Conservation (phyloP, 2,329 filamentous ascomycete genomes). For the Calonectria pseudoreteaudii region DNA sequence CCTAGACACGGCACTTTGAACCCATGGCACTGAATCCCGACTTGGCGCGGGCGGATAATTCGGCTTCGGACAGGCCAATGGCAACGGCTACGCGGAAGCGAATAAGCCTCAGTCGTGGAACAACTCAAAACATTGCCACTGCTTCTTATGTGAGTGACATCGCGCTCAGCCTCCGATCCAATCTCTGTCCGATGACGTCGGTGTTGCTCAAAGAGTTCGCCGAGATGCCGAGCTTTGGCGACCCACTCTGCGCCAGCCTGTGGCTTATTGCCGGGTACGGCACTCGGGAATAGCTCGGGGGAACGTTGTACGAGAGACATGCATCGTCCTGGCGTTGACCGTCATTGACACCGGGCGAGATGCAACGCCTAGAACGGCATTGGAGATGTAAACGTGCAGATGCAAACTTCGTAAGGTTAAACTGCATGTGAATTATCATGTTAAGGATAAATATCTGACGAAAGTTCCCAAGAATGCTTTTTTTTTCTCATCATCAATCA, state of each 20-base stretch:
- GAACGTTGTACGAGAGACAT: neutral
- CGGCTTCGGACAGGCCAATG: neutral
- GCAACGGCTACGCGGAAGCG: neutral
- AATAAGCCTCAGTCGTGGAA: neutral
- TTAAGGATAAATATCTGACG: neutral
- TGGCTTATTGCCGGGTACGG: neutral
- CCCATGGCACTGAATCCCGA: conserved; percentile 2
- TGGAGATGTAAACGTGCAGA: neutral
- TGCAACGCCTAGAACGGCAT: neutral
- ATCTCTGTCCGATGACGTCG: neutral
- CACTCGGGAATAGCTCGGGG: conserved; percentile 11
- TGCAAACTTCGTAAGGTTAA: neutral
- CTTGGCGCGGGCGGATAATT: neutral
- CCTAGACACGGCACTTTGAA: neutral
- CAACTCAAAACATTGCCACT: neutral
- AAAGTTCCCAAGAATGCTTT: neutral
- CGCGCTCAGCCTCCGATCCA: neutral
- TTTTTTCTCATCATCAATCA: neutral
- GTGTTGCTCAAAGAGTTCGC: neutral
- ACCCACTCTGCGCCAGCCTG: neutral
- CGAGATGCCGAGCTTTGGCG: neutral
- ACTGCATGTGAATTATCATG: neutral
- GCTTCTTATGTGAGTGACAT: neutral
- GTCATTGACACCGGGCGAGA: neutral
- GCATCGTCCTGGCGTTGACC: neutral